Evolutionary conservation across 1,284 basidiomycete species (phyloP).

Genomic region (Dichomitus squalens): DNA sequence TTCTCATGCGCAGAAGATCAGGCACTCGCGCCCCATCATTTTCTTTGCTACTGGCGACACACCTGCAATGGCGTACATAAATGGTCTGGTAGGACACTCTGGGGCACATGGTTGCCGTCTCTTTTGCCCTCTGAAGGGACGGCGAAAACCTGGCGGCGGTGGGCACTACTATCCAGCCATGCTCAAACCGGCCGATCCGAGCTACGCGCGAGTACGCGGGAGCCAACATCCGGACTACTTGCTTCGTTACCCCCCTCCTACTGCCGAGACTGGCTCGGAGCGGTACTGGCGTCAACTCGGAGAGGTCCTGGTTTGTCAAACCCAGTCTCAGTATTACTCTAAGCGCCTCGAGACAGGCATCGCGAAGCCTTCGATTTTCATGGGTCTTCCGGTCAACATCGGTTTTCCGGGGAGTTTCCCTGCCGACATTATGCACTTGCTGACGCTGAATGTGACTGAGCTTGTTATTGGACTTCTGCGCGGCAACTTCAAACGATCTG

Average conservation of each 20-base stretch:
- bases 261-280: not conserved
- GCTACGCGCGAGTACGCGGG: not conserved
- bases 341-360: not conserved
- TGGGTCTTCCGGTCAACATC: constrained; percentile 1
- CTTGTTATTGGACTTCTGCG: constrained; percentile 36
- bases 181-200: not conserved
- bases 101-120: constrained; percentile 37
- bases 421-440: constrained; percentile 42
- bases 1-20: constrained; percentile 2
- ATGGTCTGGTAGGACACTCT: constrained; percentile 38
- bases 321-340: not conserved
- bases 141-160: constrained; percentile 29
- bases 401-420: constrained; percentile 33
- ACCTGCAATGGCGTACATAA: constrained; percentile 31
- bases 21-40: constrained; percentile 13
- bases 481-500: constrained; percentile 31
- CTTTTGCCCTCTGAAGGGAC: constrained; percentile 34
- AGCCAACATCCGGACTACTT: not conserved
- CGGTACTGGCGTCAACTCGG: not conserved
- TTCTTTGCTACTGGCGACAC: too few relatives aligned
- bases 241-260: not conserved
- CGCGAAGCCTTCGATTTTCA: too few relatives aligned
- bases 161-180: constrained; percentile 35
- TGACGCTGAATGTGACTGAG: too few relatives aligned
- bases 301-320: constrained; percentile 9